A percentile compares a stretch with the other conserved stretches of the same genome.
phyloP scores from a whole-genome alignment of 768 basidiomycete genomes.

The Agaricus sinodeliciosus region DNA sequence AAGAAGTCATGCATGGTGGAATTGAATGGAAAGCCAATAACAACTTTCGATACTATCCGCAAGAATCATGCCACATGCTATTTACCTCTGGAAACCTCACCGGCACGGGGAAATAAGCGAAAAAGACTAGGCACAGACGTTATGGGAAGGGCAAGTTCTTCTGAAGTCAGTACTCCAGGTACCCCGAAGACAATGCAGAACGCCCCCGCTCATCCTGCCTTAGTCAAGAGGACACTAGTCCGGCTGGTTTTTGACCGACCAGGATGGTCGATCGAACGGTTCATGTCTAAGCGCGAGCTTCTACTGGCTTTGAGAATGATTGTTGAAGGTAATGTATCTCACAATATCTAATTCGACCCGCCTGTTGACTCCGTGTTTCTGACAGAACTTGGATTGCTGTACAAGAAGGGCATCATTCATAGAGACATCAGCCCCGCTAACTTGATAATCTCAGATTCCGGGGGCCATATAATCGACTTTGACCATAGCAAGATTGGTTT shows the following conservation, averaged over 20 bases:
- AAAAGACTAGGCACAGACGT: neutral
- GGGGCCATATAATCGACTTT: neutral
- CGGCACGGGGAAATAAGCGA: neutral
- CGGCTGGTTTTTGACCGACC: neutral
- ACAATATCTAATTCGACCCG: neutral
- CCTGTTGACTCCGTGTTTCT: neutral
- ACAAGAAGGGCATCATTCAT: neutral
- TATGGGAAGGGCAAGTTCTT: neutral
- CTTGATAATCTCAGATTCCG: neutral
- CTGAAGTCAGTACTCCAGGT: neutral
- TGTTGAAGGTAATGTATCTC: neutral
- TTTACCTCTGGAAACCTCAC: neutral
- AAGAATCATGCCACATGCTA: neutral
- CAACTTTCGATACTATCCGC: neutral
- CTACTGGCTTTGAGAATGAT: neutral
- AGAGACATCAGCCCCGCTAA: neutral
- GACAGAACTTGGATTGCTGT: neutral
- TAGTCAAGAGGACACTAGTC: neutral
- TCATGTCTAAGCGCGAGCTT: neutral
- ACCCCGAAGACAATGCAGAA: neutral
- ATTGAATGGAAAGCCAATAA: neutral
- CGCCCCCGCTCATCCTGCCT: neutral
- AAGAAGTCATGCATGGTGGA: neutral
- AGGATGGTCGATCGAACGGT: neutral
- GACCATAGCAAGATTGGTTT: neutral